These are phyloP conservation scores for Ceratobasidium papillatum DNA, from an alignment of 1,284 basidiomycete species.

Conservation along the genomic window DNA sequence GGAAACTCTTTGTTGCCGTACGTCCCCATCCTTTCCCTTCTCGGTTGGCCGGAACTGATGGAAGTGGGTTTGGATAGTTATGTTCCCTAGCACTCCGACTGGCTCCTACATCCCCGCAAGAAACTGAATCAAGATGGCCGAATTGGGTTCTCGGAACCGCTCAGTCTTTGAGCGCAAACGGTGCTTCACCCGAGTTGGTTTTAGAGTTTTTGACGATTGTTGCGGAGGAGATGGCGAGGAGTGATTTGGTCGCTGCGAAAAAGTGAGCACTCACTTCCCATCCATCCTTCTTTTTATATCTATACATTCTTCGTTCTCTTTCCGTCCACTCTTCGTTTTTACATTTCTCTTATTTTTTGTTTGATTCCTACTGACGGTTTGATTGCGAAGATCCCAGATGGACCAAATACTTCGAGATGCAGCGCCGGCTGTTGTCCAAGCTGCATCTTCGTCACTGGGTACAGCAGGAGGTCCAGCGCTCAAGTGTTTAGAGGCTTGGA, in stretches of 20 bases:
- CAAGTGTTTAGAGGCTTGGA: constrained; percentile 84
- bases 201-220: constrained; percentile 85
- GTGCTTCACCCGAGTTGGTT: constrained; percentile 64
- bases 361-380: no score
- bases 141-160: constrained; percentile 74
- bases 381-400: constrained; percentile 74
- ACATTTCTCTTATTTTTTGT: background rate
- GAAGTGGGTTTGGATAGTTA: constrained; percentile 57
- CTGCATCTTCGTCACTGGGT: constrained; percentile 24
- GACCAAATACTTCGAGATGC: constrained; percentile 69
- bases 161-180: constrained; percentile 64
- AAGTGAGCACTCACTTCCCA: constrained; percentile 62
- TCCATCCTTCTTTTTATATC: background rate
- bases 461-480: constrained; percentile 72
- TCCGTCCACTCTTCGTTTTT: no score
- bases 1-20: constrained; percentile 88
- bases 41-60: background rate
- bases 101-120: constrained; percentile 59
- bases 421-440: constrained; percentile 68
- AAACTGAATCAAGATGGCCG: constrained; percentile 62
- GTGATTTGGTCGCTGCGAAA: constrained; percentile 76
- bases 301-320: no score
- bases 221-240: constrained; percentile 79
- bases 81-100: constrained; percentile 80
- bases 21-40: constrained; percentile 51